Evolutionary conservation across 2,329 filamentous ascomycete genomes (phyloP), one percentile per base, ranked within the genome.

Genomic region (Dactylellina drechsleri): DNA sequence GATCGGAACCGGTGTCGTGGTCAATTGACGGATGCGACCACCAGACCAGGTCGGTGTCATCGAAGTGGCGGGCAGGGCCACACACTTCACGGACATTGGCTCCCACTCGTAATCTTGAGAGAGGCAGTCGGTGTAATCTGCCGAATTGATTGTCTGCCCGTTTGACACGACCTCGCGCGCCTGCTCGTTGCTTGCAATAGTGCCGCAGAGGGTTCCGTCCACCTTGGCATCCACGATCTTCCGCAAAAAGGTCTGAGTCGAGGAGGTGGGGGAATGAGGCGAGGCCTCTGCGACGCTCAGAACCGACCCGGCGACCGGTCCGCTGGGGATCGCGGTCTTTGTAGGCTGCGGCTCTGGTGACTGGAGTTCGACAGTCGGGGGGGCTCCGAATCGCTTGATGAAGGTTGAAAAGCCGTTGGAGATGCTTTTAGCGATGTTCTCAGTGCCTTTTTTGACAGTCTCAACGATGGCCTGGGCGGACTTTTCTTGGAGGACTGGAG

Each of bases 171-270:
- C 61, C 57, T 66, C 61, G 62, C 70, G 62, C 31, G 53, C 45
- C 53, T 50, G 53, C 53, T 58, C 62, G 15, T 50, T 43, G 16
- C 52, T 64, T 15, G 59, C 59, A 23, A 18, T 18, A 23, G 68
- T 23, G 31, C 15, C 62, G 47, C 61, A 23, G 50, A 73, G 68
- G 56, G 54, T 73, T 54, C 68, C 68, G 40, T 65, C 64, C 68
- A 73, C 62, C 68, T 73, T 73, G 47, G 43, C 23, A 61, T 62
- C 68, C 61, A 73, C n/a, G 62, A 73, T 62, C 61, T 12, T 54
- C 18, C 68, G 56, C 68, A 66, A 62, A 18, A 73, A 56, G 41
- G 45, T 56, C 49, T 62, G 54, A 50, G 41, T 66, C 53, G 68
- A 73, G 61, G 61, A 53, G 56, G 61, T 66, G 61, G 61, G 56